Evolutionary conservation across 2,329 filamentous ascomycete genomes (phyloP), one percentile per base, ranked within the genome.

Genomic region (Alternaria ethzedia): DNA sequence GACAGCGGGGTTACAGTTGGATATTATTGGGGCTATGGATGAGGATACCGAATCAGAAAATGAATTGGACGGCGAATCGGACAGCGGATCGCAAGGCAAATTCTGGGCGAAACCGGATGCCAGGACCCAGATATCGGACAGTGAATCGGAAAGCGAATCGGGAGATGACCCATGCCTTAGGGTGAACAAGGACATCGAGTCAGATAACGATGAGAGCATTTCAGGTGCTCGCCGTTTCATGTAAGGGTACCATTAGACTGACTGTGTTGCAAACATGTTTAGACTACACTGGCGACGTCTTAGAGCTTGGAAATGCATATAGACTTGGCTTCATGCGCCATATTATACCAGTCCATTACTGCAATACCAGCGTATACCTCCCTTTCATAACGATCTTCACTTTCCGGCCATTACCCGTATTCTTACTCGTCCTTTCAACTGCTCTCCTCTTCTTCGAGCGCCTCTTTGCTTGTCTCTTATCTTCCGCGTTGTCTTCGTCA

Each of bases 1-100:
- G 23, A 46, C 51, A 5, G 66, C 67, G 3, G 68, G 66, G 2
- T 21, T 76, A 54, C 63, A 69, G 25, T 56, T 77, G 44, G 69
- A 75, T 23, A 67, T 77, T 86, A 92, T 72, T 90, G 89, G 13
- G 89, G 71, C 67, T 1, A 57, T 71, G 62, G 69, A 72, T 12
- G 59, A 64, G 15, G 59, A 63, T 5, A 51, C 30, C 13, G 41
- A 55, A 6, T 23, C 21, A 12, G 60, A 59, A 3, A 21, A 32
- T 11, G 44, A 56, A 12, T 45, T 17, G 2, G 46, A 46, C 6
- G 13, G 30, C 5, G 20, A 30, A 20, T 59, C 44, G 20, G 49
- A 11, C 6, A 15, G 8, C 32, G 32, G 32, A 36, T n/a, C 47
- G 45, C 11, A 15, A 26, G 10, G 20, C 28, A 15, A 41, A 10